A percentile compares a stretch with the other conserved stretches of the same genome.
These are phyloP conservation scores for Baorangia bicolor DNA, from an alignment of 768 basidiomycete species.

Conservation along the genomic window DNA sequence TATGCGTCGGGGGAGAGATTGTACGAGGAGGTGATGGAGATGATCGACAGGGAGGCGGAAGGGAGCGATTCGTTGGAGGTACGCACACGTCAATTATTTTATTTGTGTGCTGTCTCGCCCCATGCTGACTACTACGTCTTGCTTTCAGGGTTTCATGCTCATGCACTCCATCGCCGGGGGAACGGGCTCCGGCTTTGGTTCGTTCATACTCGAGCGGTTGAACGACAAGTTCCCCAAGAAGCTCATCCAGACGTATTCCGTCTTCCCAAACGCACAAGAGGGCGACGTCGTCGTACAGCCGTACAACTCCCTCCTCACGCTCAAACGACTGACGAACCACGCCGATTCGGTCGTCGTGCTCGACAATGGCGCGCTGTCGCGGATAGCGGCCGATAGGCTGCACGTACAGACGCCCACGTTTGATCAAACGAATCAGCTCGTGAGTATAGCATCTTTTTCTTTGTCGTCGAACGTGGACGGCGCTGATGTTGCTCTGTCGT, in stretches of 20 bases:
- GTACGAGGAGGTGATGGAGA: conserved; percentile 98
- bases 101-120: neutral
- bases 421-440: conserved; percentile 90
- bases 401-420: conserved; percentile 86
- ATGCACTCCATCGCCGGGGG: conserved; percentile 99
- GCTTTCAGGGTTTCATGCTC: conserved; percentile 91
- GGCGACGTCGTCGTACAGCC: conserved; percentile 98
- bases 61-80: conserved; percentile 97
- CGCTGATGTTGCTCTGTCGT: neutral
- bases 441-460: conserved; percentile 32
- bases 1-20: conserved; percentile 86
- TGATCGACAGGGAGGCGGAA: conserved; percentile 98
- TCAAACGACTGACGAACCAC: conserved; percentile 92
- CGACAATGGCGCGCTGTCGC: conserved; percentile 90
- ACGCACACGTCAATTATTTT: conserved; percentile 13
- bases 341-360: conserved; percentile 97
- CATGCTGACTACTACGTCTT: neutral
- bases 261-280: conserved; percentile 92
- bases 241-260: conserved; percentile 97
- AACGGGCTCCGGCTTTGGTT: conserved; percentile 96
- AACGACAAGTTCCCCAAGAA: conserved; percentile 99
- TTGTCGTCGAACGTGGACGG: neutral
- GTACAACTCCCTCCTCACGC: conserved; percentile 91
- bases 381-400: conserved; percentile 90
- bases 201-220: conserved; percentile 93